A percentile compares a stretch with the other conserved stretches of the same genome.
These are phyloP conservation scores for Nicotiana otophora DNA, from an alignment of 257 asterid species.

Conservation along the genomic window DNA sequence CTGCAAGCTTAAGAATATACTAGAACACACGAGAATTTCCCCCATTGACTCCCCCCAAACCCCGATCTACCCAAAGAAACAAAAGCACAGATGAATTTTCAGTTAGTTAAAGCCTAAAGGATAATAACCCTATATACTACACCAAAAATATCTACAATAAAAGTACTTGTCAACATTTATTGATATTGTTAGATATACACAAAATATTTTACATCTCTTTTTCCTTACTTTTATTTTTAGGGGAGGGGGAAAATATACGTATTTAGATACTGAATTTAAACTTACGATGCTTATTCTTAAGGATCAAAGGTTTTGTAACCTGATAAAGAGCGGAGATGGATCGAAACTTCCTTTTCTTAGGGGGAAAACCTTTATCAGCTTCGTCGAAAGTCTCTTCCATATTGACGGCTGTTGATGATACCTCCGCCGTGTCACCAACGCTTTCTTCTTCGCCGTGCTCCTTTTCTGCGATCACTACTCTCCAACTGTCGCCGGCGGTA, in stretches of 20 bases:
- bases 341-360: conserved; percentile 40
- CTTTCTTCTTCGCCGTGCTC: conserved; percentile 32
- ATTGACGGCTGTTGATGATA: conserved; percentile 19
- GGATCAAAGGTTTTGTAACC: conserved; percentile 28
- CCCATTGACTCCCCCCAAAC: background rate
- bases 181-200: background rate
- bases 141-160: background rate
- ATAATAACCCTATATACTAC: background rate
- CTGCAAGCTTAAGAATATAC: background rate
- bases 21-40: conserved; percentile 1
- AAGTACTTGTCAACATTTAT: background rate
- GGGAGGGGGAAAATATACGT: background rate
- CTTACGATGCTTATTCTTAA: conserved; percentile 19
- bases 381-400: conserved; percentile 15
- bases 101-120: too few species aligned
- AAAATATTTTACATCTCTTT: background rate
- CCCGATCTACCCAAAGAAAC: background rate
- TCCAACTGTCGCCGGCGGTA: conserved; percentile 5
- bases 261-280: background rate
- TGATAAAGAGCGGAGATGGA: conserved; percentile 40
- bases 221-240: background rate
- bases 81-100: background rate
- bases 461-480: background rate
- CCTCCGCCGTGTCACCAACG: conserved; percentile 40
- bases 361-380: conserved; percentile 21